Evolutionary conservation across 2,329 filamentous ascomycete genomes (phyloP).

Genomic region (Alternaria burnsii): DNA sequence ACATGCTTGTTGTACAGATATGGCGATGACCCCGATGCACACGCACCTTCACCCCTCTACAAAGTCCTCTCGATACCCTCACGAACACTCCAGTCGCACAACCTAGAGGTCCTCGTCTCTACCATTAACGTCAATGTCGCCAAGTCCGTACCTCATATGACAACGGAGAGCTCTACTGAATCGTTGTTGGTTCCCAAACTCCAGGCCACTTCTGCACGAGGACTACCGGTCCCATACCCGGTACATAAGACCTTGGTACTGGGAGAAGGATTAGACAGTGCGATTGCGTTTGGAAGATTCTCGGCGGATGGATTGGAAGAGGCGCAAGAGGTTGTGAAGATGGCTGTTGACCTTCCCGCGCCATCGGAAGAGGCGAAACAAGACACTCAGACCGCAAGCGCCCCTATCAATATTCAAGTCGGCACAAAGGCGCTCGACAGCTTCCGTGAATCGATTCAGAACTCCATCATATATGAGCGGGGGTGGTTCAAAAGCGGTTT

Average conservation of each 20-base stretch:
- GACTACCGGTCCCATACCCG: slow-evolving; percentile 76
- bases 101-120: slow-evolving; percentile 70
- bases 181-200: slow-evolving; percentile 77
- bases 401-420: slow-evolving; percentile 68
- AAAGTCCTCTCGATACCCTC: slow-evolving; percentile 71
- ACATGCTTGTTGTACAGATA: slow-evolving; percentile 55
- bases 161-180: slow-evolving; percentile 63
- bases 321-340: slow-evolving; percentile 58
- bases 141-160: slow-evolving; percentile 37
- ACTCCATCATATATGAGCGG: slow-evolving; percentile 76
- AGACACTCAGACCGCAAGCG: slow-evolving; percentile 24
- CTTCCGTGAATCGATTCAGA: slow-evolving; percentile 73
- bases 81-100: slow-evolving; percentile 66
- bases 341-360: slow-evolving; percentile 66
- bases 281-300: slow-evolving; percentile 61
- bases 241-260: slow-evolving; percentile 84
- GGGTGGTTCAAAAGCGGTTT: slow-evolving; percentile 78
- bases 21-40: slow-evolving; percentile 60
- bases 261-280: slow-evolving; percentile 74
- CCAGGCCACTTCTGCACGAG: slow-evolving; percentile 70
- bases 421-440: slow-evolving; percentile 70
- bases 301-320: slow-evolving; percentile 49
- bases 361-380: slow-evolving; percentile 49
- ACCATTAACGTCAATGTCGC: slow-evolving; percentile 58
- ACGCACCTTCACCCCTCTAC: slow-evolving; percentile 61